Percentiles rank a stretch among this genome's conserved stretches.
These are phyloP conservation scores for Heteromeles arbutifolia DNA, from an alignment of 306 rosid species.

Conservation along the genomic window DNA sequence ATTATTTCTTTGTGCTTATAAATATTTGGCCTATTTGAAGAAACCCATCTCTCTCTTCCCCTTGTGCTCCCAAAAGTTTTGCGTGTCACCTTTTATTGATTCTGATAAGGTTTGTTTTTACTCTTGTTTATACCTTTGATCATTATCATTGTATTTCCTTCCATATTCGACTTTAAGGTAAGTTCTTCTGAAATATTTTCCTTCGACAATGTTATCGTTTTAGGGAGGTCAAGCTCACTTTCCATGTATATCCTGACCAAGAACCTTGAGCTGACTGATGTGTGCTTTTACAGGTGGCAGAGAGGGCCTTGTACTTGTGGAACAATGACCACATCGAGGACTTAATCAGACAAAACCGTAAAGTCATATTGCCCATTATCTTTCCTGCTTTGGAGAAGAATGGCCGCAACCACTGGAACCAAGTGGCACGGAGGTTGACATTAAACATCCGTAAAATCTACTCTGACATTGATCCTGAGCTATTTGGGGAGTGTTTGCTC, in stretches of 20 bases:
- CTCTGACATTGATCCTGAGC: conserved; percentile 52
- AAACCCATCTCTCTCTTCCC: not conserved
- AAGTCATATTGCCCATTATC: conserved; percentile 56
- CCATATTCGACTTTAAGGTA: not conserved
- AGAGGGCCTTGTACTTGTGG: conserved; percentile 69
- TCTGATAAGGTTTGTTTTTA: not conserved
- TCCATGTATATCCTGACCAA: not conserved
- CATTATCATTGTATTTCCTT: not conserved
- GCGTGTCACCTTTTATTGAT: not conserved
- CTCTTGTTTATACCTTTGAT: not conserved
- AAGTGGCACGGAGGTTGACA: conserved; percentile 53
- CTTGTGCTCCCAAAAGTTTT: not conserved
- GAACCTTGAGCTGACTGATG: conserved; percentile 3
- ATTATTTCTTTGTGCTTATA: not conserved
- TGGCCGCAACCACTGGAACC: conserved; percentile 60
- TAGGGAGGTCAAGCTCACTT: not conserved
- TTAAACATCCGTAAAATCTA: conserved; percentile 51
- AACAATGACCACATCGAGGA: conserved; percentile 65
- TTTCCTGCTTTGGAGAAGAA: conserved; percentile 71
- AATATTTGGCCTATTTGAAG: not conserved
- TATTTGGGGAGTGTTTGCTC: conserved; percentile 49
- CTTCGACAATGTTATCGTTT: not conserved
- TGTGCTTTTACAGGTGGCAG: conserved; percentile 58
- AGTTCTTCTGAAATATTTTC: not conserved
- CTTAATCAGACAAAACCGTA: conserved; percentile 49